Evolutionary conservation across 768 basidiomycete genomes (phyloP), one percentile per base, ranked within the genome.

Genomic region (Boletus vinaceobasis): DNA sequence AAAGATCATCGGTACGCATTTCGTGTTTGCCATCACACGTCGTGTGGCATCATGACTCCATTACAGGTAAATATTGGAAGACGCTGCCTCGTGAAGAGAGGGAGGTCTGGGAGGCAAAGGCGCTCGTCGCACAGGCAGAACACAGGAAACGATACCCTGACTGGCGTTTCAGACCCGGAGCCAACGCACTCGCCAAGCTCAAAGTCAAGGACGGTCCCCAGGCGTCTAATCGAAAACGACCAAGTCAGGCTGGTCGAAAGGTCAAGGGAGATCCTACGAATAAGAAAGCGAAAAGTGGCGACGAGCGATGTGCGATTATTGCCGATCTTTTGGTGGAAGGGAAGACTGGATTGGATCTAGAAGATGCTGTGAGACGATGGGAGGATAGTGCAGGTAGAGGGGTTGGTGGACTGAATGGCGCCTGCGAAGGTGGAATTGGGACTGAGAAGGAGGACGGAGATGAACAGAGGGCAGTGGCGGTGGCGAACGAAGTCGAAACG

Each of bases 81-180:
- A 78, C 82, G 0, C 82, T 92, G 17, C 73, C 87, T 9, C 77
- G 76, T 15, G 76, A 81, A 53, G 86, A 92, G 65, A 79, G 85
- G 52, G 81, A 85, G 56, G 75, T 81, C 46, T 92, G 89, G 89
- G 90, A 91, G 66, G 85, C 77, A 33, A 86, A 85, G 70, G 90
- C 86, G 5, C 74, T 80, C 39, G 73, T 79, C 6, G 89, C 89
- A 0, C 85, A 86, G 63, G 83, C 80, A 0, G 88, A 89, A 66
- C 89, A 91, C 66, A 78, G 88, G 50, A 75, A 76, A 46, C 77
- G 81, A 53, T 90, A 90, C 66, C 89, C 89, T 1, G 86, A 90
- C 69, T 92, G 90, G 88, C 77, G 90, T 47, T 92, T 90, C 68
- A 79, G 86, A 46, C 88, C 87, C 5, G 84, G 81, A n/a, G 71